Evolutionary conservation across 805 yeast species (phyloP), one percentile per base, ranked within the genome.

Genomic region (Kuraishia floccosa): DNA sequence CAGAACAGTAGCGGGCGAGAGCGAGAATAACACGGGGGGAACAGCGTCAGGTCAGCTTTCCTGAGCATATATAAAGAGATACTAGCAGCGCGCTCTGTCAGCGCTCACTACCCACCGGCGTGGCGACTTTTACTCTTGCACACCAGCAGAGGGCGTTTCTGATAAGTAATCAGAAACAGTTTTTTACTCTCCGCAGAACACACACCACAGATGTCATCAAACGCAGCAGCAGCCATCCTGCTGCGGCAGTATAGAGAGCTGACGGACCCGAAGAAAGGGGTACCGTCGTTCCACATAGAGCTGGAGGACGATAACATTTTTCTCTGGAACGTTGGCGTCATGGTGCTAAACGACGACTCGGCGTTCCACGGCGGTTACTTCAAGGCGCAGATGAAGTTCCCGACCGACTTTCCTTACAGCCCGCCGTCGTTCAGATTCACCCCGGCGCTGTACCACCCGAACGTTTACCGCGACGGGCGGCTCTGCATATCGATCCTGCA

Each of bases 401-500:
- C 97, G 5, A 57, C 64, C 15, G 94, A 86, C 54, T 89, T 78
- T 58, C 98, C 97, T 3, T 89, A 72, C 50, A 63, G 83, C 15
- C 98, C 98, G 18, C 98, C 97, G 26, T 73, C 80, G 23, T 89
- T 86, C 60, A 66, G 93, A 43, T 89, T 89, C 63, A 78, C 89
- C 6, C 95, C 96, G 10, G 79, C 94, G 26, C 83, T 89, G 42
- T 87, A 76, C 58, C 97, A 89, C 49, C 97, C 97, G 17, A 89
- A 89, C 52, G 94, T 89, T 33, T 89, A 89, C 58, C 71, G 84
- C 37, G 96, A 87, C 55, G 97, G 97, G 12, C 62, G 93, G 42
- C 65, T 91, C 28, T 89, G 97, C 63, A 86, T 87, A 37, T 84
- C 95, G 31, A 89, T 89, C 39, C 64, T 89, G 37, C 97, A 89